Conservation (phyloP, 805 yeast species). For the Starmerella apicola region DNA sequence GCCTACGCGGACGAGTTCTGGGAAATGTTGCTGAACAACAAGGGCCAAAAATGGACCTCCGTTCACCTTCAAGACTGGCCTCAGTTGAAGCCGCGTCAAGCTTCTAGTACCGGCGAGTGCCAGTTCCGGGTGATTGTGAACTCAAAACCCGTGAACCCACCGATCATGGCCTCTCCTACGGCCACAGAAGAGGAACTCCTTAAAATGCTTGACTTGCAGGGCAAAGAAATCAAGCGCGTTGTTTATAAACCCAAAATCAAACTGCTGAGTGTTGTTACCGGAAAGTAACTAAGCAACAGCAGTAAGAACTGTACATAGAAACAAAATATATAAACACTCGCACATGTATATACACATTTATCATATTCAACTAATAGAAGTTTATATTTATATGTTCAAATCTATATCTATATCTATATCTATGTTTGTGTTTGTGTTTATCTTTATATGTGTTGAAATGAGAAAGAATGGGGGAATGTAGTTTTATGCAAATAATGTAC, state of each 20-base stretch:
- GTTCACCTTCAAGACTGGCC: slow-evolving; percentile 63
- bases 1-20: slow-evolving; percentile 72
- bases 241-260: slow-evolving; percentile 16
- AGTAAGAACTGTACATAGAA: too few relatives aligned
- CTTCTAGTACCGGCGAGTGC: slow-evolving; percentile 27
- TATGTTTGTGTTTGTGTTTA: too few relatives aligned
- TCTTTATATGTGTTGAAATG: too few relatives aligned
- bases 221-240: slow-evolving; percentile 3
- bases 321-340: too few relatives aligned
- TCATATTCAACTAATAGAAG: too few relatives aligned
- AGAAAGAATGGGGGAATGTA: too few relatives aligned
- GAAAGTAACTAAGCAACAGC: too few relatives aligned
- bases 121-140: slow-evolving; percentile 55
- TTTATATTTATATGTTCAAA: too few relatives aligned
- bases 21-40: slow-evolving; percentile 34
- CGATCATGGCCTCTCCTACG: slow-evolving; percentile 1
- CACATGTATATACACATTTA: too few relatives aligned
- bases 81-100: slow-evolving; percentile 28
- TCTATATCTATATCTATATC: too few relatives aligned
- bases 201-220: not conserved
- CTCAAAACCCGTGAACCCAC: slow-evolving; percentile 38
- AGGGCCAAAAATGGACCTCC: slow-evolving; percentile 32
- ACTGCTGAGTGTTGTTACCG: slow-evolving; percentile 12
- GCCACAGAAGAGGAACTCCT: slow-evolving; percentile 12
- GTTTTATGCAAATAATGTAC: too few relatives aligned